Evolutionary conservation across 2,329 filamentous ascomycete species (phyloP), one percentile per base, ranked within the genome.

Genomic region (Trichoderma citrinoviride): DNA sequence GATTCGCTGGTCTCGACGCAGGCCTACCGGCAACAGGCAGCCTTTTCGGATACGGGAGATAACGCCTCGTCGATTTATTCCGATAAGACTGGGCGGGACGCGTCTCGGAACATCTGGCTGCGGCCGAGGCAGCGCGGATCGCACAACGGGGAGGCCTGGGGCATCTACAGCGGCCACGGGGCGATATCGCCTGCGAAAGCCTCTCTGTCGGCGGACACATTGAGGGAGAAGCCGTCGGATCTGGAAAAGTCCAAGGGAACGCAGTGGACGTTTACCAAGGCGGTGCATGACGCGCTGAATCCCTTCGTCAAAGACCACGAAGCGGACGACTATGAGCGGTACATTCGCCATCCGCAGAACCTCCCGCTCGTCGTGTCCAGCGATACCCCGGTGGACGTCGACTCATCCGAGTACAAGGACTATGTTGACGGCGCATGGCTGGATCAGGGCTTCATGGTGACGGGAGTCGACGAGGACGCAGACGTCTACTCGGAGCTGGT

Each of bases 261-360:
- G 15, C 92, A 97, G 74, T 93, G 91, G 89, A 96, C 92, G 0
- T 90, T 97, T 54, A 90, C 90, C 19, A 90, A 96, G 73, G 89
- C 97, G 56, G 90, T 97, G 50, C 84, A 89, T 61, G 90, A 93
- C 74, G 95, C 92, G 5, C 83, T 98, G 50, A 90, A 97, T 69
- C 95, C 95, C 1, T 88, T 87, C 0, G 91, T 99, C 43, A 90
- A 86, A 7, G 78, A 83, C 7, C 84, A 86, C 44, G 94, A 98
- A 78, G 87, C 88, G 25, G 88, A 90, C 53, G 95, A 98, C 74
- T 99, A 99, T 75, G 85, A 88, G 65, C 87, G 90, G 25, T 99
- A 98, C 77, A 88, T 99, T 69, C 87, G 85, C 54, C 95, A 99
- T 73, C 93, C 95, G 1, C 88, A 96, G 64, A 93, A 90, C 61